Conservation (phyloP, 2,329 filamentous ascomycete species). For the Diaporthe aspalathi region DNA sequence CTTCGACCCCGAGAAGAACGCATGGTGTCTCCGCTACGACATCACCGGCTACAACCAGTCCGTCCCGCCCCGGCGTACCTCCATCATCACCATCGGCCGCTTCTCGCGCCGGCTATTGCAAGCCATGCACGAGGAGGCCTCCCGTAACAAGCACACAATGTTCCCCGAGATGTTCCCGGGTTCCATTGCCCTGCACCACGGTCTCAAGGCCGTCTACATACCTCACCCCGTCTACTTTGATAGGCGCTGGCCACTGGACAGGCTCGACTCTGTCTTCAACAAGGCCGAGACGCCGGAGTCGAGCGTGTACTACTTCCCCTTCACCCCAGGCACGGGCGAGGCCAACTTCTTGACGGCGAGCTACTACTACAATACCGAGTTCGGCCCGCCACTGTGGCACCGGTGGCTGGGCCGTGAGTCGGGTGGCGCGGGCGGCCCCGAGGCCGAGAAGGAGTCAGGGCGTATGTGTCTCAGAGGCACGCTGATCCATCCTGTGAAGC, state of each 20-base stretch:
- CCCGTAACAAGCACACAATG: constrained; percentile 77
- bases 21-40: constrained; percentile 77
- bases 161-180: constrained; percentile 85
- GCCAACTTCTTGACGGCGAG: constrained; percentile 67
- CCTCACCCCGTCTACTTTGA: constrained; percentile 86
- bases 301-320: constrained; percentile 55
- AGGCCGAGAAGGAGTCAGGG: constrained; percentile 48
- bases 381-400: constrained; percentile 69
- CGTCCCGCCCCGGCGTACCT: constrained; percentile 76
- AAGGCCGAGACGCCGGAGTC: constrained; percentile 65
- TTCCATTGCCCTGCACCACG: constrained; percentile 79
- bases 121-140: constrained; percentile 82
- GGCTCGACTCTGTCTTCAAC: constrained; percentile 70
- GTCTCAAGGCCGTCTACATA: constrained; percentile 81
- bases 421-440: constrained; percentile 63
- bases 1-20: constrained; percentile 78
- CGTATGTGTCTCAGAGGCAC: constrained; percentile 75
- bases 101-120: constrained; percentile 79
- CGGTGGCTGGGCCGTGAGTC: constrained; percentile 73
- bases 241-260: constrained; percentile 72
- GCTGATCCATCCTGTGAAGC: constrained; percentile 74
- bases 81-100: constrained; percentile 82
- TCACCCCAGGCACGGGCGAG: constrained; percentile 60
- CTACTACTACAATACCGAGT: constrained; percentile 70
- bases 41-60: constrained; percentile 73